Conservation (phyloP, 1,284 basidiomycete genomes). For the Pyrrhoderma noxium region DNA sequence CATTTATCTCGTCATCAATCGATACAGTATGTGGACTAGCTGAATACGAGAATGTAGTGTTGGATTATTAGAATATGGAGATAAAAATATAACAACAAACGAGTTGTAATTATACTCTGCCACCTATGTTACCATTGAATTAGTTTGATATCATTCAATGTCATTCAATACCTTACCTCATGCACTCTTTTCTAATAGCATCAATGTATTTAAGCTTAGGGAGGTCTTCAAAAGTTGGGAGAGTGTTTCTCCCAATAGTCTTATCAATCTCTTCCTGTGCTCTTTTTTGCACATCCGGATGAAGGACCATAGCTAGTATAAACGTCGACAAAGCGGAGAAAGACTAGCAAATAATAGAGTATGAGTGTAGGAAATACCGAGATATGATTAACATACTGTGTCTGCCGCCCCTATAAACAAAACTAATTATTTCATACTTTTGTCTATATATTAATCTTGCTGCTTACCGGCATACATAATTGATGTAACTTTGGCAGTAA, state of each 20-base stretch:
- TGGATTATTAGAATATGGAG: not conserved
- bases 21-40: slow-evolving; percentile 17
- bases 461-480: slow-evolving; percentile 9
- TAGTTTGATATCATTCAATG: too few relatives aligned
- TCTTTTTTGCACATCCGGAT: slow-evolving; percentile 14
- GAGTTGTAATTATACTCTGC: slow-evolving; percentile 41
- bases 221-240: slow-evolving; percentile 20
- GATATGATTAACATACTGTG: not conserved
- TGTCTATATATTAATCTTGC: too few relatives aligned
- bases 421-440: too few relatives aligned
- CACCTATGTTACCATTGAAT: too few relatives aligned
- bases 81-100: not conserved
- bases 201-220: slow-evolving; percentile 20
- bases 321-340: slow-evolving; percentile 2
- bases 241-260: slow-evolving; percentile 18
- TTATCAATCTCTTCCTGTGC: slow-evolving; percentile 20
- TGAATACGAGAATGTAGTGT: slow-evolving; percentile 14
- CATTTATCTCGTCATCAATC: slow-evolving; percentile 19
- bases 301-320: slow-evolving; percentile 5
- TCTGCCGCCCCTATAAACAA: not conserved
- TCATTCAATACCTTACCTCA: not conserved
- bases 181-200: slow-evolving; percentile 17
- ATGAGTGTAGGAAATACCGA: not conserved
- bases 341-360: not conserved
- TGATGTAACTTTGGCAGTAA: not conserved